A percentile compares a stretch with the other conserved stretches of the same genome.
Evolutionary conservation across 176 grass and related monocot species (phyloP).

Genomic region (Oryza glaberrima): DNA sequence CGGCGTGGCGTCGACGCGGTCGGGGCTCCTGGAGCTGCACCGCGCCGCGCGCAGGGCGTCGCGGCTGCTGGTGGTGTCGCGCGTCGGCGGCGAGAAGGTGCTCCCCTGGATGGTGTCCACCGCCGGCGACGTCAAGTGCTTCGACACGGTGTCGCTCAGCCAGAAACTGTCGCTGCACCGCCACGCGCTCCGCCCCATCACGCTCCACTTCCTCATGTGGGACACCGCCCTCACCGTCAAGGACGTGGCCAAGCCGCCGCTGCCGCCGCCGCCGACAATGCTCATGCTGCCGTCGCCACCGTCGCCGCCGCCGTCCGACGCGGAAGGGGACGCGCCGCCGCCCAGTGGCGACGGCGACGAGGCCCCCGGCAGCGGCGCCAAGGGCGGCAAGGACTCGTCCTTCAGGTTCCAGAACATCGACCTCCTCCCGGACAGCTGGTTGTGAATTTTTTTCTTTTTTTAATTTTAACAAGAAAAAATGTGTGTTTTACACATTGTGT

Average conservation of each 20-base stretch:
- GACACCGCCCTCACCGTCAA: constrained; percentile 26
- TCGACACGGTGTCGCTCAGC: constrained; percentile 94
- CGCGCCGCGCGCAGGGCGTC: constrained; percentile 54
- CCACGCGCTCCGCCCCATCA: constrained; percentile 81
- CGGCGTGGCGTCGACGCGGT: constrained; percentile 63
- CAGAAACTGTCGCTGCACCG: constrained; percentile 95
- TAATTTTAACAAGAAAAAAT: no score
- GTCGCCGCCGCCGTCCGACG: neutral
- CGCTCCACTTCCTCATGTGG: constrained; percentile 88
- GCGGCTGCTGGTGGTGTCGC: constrained; percentile 72
- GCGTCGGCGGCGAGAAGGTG: constrained; percentile 83
- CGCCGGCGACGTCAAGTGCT: constrained; percentile 80
- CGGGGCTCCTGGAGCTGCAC: constrained; percentile 73
- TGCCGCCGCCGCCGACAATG: neutral
- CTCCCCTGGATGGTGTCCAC: constrained; percentile 81
- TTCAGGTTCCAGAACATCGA: constrained; percentile 86
- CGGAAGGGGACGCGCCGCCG: neutral
- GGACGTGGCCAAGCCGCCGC: constrained; percentile 23
- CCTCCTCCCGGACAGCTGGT: constrained; percentile 86
- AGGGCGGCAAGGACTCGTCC: constrained; percentile 54
- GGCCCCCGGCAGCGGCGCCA: constrained; percentile 14
- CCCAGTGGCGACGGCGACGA: constrained; percentile 35
- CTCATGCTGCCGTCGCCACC: constrained; percentile 13
- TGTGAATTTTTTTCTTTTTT: constrained; percentile 36
- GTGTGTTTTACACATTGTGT: no score